These are phyloP conservation scores for Suillus paluster DNA, from an alignment of 768 basidiomycete species.

Conservation along the genomic window DNA sequence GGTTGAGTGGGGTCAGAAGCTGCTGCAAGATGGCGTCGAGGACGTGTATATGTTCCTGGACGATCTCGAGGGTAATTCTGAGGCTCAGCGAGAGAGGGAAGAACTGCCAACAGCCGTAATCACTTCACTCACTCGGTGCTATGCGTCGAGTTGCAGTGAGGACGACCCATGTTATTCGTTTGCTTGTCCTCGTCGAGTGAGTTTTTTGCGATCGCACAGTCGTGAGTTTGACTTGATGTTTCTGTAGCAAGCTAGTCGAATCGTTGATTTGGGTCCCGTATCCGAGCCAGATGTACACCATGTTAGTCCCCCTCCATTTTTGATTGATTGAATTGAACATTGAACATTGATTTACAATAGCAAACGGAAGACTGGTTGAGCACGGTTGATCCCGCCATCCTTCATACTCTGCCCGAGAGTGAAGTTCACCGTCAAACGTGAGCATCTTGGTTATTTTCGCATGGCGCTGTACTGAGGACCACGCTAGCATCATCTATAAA, in stretches of 20 bases:
- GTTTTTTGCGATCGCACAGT: slow-evolving; percentile 17
- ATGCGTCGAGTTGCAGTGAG: slow-evolving; percentile 84
- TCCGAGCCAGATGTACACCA: slow-evolving; percentile 35
- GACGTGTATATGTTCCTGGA: slow-evolving; percentile 94
- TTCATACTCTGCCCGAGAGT: slow-evolving; percentile 65
- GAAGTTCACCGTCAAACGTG: slow-evolving; percentile 85
- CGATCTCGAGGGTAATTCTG: slow-evolving; percentile 70
- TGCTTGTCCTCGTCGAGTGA: slow-evolving; percentile 74
- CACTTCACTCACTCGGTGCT: slow-evolving; percentile 89
- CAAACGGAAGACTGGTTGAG: slow-evolving; percentile 55
- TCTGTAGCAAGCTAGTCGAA: slow-evolving; percentile 23
- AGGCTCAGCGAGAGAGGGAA: slow-evolving; percentile 62
- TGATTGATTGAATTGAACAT: slow-evolving; percentile 15
- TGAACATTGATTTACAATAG: slow-evolving; percentile 7
- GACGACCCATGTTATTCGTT: slow-evolving; percentile 82
- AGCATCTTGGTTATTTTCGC: slow-evolving; percentile 12
- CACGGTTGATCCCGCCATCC: slow-evolving; percentile 52
- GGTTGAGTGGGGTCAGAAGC: slow-evolving; percentile 89
- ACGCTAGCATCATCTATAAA: slow-evolving; percentile 73
- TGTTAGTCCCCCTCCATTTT: slow-evolving; percentile 28
- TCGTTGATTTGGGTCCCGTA: slow-evolving; percentile 23
- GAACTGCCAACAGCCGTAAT: slow-evolving; percentile 89
- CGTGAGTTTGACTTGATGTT: slow-evolving; percentile 16
- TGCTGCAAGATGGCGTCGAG: slow-evolving; percentile 85
- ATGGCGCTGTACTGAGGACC: slow-evolving; percentile 5